Evolutionary conservation across 352 stramenopile species (phyloP), one percentile per base, ranked within the genome.

Genomic region (Phytopythium aichiense): DNA sequence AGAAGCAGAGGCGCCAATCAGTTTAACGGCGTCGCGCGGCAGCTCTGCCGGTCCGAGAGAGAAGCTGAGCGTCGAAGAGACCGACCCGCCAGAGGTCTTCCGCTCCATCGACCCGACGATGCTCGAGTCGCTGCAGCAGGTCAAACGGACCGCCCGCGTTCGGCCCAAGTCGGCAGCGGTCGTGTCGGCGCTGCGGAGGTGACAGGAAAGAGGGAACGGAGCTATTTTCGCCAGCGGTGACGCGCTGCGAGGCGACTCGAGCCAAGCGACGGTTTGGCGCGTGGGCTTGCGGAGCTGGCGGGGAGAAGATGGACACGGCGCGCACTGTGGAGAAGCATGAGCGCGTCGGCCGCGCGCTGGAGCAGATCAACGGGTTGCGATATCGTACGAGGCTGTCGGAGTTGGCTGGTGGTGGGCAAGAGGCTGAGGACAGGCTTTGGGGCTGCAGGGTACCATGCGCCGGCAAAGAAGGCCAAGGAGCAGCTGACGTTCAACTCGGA

Each of bases 291-390:
- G 5, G 50, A 56, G 42, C 42, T 49, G 18, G 42, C 9, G 35
- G 33, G 42, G 20, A 7, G 38, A 45, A 23, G 40, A 52, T 53
- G 56, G 56, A 61, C 15, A 28, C 64, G 16, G 67, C 63, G 7
- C 58, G 69, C 12, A 59, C 75, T n/a, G 42, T 49, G 3, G 66
- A 62, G 16, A 84, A 88, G 60, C 82, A 91, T 55, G 70, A 81
- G 58, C 79, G 82, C 46, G 82, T 91, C 33, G 63, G 66, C 30
- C 79, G 77, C 49, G 82, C 80, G 30, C 77, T 91, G 15, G 79
- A 88, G 59, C 82, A 91, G 61, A 72, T 89, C 68, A 91, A 91
- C 52, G 77, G 68, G 0, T 61, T 91, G 4, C 74, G 74, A 66
- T 89, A 91, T 58, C 76, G 82, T 90, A 68, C 30, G 73, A 25